phyloP scores from a whole-genome alignment of 441 rosid species.

The Melianthus villosus region DNA sequence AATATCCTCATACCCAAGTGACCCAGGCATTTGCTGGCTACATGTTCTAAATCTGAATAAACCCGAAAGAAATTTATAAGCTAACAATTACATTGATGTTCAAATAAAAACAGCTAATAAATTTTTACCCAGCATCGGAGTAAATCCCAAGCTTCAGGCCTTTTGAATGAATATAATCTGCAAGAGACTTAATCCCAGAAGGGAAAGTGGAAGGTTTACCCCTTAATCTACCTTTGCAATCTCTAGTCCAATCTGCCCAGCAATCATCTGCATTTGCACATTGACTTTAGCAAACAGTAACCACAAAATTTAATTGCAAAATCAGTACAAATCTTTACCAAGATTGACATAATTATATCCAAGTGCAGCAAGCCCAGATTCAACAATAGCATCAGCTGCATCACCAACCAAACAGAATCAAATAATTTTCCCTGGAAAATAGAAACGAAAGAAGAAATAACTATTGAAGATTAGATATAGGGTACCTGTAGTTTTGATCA shows the following conservation, averaged over 20 bases:
- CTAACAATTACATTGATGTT: no score
- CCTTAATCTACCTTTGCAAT: slow-evolving; percentile 16
- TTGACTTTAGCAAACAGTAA: background rate
- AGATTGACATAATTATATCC: slow-evolving; percentile 13
- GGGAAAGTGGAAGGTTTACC: slow-evolving; percentile 15
- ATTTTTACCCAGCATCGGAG: slow-evolving; percentile 17
- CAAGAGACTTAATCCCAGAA: slow-evolving; percentile 21
- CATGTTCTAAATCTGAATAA: slow-evolving; percentile 17
- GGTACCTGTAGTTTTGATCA: slow-evolving; percentile 22
- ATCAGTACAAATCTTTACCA: background rate
- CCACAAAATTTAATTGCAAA: background rate
- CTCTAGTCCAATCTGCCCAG: slow-evolving; percentile 35
- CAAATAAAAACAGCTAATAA: background rate
- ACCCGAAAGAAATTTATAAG: background rate
- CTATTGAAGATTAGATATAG: background rate
- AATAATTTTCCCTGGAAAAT: background rate
- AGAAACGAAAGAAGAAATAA: background rate
- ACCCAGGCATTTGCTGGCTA: slow-evolving; percentile 25
- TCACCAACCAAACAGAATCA: slow-evolving; percentile 1
- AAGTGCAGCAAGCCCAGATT: slow-evolving; percentile 10
- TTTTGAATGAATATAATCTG: slow-evolving; percentile 13
- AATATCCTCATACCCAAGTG: slow-evolving; percentile 22
- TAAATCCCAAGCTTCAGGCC: slow-evolving; percentile 20
- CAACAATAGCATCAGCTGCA: slow-evolving; percentile 13
- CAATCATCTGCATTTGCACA: slow-evolving; percentile 17